A percentile compares a stretch with the other conserved stretches of the same genome.
Conservation (phyloP, 2,329 filamentous ascomycete genomes). For the Xylogone sp. region DNA sequence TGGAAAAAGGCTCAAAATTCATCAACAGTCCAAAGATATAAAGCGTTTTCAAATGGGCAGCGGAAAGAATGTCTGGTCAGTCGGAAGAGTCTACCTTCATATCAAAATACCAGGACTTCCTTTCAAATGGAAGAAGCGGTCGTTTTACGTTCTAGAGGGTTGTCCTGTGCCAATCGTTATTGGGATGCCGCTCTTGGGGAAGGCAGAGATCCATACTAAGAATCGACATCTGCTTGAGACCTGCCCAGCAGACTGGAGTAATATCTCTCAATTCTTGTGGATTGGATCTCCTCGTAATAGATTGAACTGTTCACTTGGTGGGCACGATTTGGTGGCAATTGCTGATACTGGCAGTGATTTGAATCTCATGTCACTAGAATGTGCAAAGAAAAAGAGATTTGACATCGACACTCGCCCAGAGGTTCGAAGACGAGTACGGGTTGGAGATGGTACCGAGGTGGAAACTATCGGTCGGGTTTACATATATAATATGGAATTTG, state of each 20-base stretch:
- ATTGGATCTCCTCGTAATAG: background rate
- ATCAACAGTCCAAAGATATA: background rate
- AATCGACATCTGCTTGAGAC: conserved; percentile 8
- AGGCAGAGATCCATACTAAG: conserved; percentile 3
- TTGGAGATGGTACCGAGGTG: background rate
- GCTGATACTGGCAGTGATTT: conserved; percentile 2
- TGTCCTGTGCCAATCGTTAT: conserved; percentile 1
- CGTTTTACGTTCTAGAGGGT: conserved; percentile 1
- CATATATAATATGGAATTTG: background rate
- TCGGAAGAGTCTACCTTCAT: background rate
- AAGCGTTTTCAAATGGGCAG: background rate
- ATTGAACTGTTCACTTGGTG: background rate
- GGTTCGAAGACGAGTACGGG: background rate
- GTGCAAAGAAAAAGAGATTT: conserved; percentile 2
- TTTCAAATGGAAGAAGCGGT: background rate
- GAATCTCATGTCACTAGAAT: conserved; percentile 2
- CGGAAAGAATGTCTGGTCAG: background rate
- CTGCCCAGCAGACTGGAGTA: conserved; percentile 1
- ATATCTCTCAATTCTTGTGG: background rate
- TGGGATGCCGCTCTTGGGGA: background rate
- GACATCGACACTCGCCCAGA: conserved; percentile 3
- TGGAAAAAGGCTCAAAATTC: background rate
- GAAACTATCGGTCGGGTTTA: conserved; percentile 2
- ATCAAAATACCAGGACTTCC: background rate
- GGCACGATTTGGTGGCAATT: background rate